phyloP scores from a whole-genome alignment of 805 yeast species.

The Saturnispora bothae region DNA sequence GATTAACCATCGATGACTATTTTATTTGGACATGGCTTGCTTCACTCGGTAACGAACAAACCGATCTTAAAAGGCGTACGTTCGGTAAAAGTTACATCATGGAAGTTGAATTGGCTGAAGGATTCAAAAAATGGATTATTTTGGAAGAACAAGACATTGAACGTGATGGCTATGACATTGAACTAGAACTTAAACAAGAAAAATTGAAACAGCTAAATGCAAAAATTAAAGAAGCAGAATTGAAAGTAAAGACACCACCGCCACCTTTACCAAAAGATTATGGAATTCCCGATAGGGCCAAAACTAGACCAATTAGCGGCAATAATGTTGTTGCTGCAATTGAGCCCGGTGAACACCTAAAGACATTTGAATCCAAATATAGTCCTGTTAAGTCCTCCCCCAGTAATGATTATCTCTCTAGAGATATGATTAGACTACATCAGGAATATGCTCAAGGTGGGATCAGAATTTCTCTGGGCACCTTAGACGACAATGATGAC shows the following conservation, averaged over 20 bases:
- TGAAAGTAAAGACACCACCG: conserved; percentile 18
- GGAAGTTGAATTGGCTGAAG: conserved; percentile 71
- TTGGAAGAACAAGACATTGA: conserved; percentile 54
- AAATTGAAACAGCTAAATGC: conserved; percentile 22
- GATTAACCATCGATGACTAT: conserved; percentile 73
- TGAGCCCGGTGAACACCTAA: background rate
- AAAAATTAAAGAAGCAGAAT: conserved; percentile 21
- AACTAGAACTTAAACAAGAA: conserved; percentile 26
- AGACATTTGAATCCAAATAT: background rate
- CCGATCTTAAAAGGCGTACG: conserved; percentile 47
- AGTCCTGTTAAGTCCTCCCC: background rate
- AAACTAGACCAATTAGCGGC: background rate
- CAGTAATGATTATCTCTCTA: background rate
- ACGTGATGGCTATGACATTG: conserved; percentile 27
- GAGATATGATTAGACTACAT: conserved; percentile 2
- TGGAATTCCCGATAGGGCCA: conserved; percentile 8
- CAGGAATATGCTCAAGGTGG: conserved; percentile 6
- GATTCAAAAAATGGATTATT: conserved; percentile 66
- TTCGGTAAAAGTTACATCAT: conserved; percentile 78
- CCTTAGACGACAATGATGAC: background rate
- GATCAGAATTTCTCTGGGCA: background rate
- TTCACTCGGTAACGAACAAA: conserved; percentile 63
- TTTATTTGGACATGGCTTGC: conserved; percentile 90
- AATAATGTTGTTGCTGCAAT: background rate
- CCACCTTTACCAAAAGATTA: conserved; percentile 16